Evolutionary conservation across 768 basidiomycete species (phyloP), one percentile per base, ranked within the genome.

Genomic region (Dacryopinax primogenitus): DNA sequence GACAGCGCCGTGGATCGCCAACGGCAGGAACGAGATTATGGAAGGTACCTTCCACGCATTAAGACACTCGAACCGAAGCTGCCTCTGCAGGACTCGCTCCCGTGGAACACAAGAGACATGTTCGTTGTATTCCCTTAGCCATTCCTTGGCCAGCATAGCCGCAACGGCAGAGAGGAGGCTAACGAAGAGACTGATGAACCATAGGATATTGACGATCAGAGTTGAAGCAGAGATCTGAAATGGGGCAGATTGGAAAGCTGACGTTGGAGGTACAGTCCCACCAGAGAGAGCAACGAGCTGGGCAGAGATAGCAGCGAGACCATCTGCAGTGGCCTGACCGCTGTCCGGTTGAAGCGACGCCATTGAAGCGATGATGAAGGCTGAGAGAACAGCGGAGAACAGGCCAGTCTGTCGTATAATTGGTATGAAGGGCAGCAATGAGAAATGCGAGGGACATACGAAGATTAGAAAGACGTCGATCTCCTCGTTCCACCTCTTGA

Each of bases 71-170:
- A 75, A 73, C 1, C 79, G 72, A 68, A 76, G 80, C 4, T 79
- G 73, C 26, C 77, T 75, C 1, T 80, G 74, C 15, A 79, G 72
- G 0, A 78, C 78, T 15, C 77, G 76, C 67, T 76, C 74, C 65
- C 78, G 21, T 58, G 67, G 28, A 28, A 66, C 41, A 15, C 16
- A 23, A 18, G 41, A 72, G 67, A 36, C 73, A 73, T 41, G 73
- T 73, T 67, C 71, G 73, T 51, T 62, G 64, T 79, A 79, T 30
- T 76, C 73, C 16, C 77, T 73, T 0, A 78, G 72, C 82, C 82
- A 83, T 66, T 81, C 79, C 68, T 82, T 77, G 30, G 80, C 76
- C 12, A 83, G 69, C 6, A 79, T 81, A 11, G 80, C 79, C 0
- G 75, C 73, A 33, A 80, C 79, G 3, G 41, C 41, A 61, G 78